Evolutionary conservation across 2,329 filamentous ascomycete genomes (phyloP), one percentile per base, ranked within the genome.

Genomic region (Penicillium sp.): DNA sequence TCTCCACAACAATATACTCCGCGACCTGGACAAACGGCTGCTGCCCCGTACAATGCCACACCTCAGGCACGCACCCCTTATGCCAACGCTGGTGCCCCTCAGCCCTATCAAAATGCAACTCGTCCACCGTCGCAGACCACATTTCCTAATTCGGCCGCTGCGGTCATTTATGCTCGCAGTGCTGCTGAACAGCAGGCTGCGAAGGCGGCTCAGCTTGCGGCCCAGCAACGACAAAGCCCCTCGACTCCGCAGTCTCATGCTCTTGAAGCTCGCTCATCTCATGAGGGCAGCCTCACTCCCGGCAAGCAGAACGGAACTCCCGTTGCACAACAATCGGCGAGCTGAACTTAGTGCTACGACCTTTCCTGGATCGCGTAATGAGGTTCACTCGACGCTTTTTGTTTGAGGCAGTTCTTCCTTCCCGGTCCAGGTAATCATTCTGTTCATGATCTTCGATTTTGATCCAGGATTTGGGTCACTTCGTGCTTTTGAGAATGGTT

Each of bases 161-260:
- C 72, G 33, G 69, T 73, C 37, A 71, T 73, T n/a, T 77, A 77
- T 65, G 68, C 75, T 26, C 73, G 78, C 28, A 78, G 70, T 68
- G 74, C 75, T 16, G 73, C 76, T 43, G 77, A 79, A 55, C 77
- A 79, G 55, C 77, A 79, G 63, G 75, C 75, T 25, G 70, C 72
- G 2, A 77, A 75, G 62, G 69, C 73, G 62, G 69, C 73, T n/a
- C 76, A 78, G 46, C 57, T 77, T 51, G 71, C 74, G 5, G 66
- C 68, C 35, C 71, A 73, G 22, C 69, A 72, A 45, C 72, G 72
- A 16, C 74, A 75, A 59, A 71, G 67, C 35, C 70, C 75, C 5
- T 68, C 69, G 6, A 76, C 75, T 6, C 75, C 75, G 35, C 76
- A 78, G 30, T 72, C 75, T 10, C 61, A 61, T 25, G 45, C 68